These are phyloP conservation scores for Thalassia testudinum DNA, from an alignment of 116 monocot genomes.

Conservation along the genomic window DNA sequence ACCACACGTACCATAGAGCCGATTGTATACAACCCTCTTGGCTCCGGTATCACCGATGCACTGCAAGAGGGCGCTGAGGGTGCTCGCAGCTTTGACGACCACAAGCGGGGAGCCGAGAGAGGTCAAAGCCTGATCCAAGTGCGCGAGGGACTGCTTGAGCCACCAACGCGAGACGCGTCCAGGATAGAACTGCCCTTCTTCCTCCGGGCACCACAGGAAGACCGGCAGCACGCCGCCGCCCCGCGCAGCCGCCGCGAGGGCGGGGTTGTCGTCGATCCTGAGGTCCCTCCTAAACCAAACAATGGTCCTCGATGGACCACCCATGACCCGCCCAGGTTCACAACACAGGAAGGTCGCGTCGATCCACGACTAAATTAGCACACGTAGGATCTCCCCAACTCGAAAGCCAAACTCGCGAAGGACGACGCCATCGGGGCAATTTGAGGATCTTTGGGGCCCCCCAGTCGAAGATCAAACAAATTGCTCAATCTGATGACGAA, in stretches of 20 bases:
- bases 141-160: constrained; percentile 72
- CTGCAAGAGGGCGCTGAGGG: constrained; percentile 49
- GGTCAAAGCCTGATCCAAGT: constrained; percentile 39
- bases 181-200: constrained; percentile 66
- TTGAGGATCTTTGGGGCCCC: too few species aligned
- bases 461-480: too few species aligned
- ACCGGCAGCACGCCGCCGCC: constrained; percentile 52
- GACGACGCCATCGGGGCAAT: too few species aligned
- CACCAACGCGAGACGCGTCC: constrained; percentile 87
- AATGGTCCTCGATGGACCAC: constrained; percentile 15
- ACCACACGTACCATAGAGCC: constrained; percentile 58
- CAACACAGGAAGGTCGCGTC: too few species aligned
- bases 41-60: constrained; percentile 42
- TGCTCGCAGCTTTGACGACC: constrained; percentile 42
- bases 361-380: too few species aligned
- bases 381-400: too few species aligned
- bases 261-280: constrained; percentile 87
- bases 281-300: constrained; percentile 88
- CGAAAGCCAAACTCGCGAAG: too few species aligned
- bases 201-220: constrained; percentile 71
- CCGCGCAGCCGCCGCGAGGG: constrained; percentile 35
- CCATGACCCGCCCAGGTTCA: too few species aligned
- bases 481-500: too few species aligned
- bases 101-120: constrained; percentile 47
- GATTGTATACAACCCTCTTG: constrained; percentile 63